Evolutionary conservation across 1,139 yeast species (phyloP).

Genomic region (Debaryomyces udenii): DNA sequence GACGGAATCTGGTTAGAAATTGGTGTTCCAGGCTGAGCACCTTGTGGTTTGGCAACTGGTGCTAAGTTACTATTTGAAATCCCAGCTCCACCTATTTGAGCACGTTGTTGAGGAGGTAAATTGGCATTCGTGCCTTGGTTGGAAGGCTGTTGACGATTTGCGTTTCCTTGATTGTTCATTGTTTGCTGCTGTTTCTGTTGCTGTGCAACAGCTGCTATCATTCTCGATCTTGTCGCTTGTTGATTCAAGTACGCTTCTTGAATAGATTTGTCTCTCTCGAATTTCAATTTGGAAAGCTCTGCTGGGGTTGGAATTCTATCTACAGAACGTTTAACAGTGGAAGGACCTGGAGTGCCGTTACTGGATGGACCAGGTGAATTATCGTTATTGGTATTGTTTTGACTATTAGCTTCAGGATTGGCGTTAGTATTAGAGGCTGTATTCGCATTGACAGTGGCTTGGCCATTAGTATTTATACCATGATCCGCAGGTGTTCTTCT

Average conservation of each 20-base stretch:
- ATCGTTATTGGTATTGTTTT: too few species aligned
- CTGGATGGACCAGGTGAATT: constrained; percentile 9
- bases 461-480: not conserved
- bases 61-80: not conserved
- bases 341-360: constrained; percentile 12
- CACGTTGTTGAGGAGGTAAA: constrained; percentile 10
- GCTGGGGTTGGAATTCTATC: constrained; percentile 72
- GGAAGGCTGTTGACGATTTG: constrained; percentile 7
- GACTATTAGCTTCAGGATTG: too few species aligned
- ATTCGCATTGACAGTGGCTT: constrained; percentile 11
- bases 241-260: constrained; percentile 71
- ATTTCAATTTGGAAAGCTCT: constrained; percentile 78
- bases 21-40: not conserved
- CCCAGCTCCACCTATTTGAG: not conserved
- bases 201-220: constrained; percentile 47
- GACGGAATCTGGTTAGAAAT: constrained; percentile 18
- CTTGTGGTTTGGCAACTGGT: constrained; percentile 1
- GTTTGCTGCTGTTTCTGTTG: constrained; percentile 30
- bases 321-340: constrained; percentile 22
- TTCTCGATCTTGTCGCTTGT: constrained; percentile 42
- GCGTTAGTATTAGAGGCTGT: constrained; percentile 6
- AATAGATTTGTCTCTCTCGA: constrained; percentile 81
- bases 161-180: constrained; percentile 6
- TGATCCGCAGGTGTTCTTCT: constrained; percentile 28
- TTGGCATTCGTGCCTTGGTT: constrained; percentile 4